These are phyloP conservation scores for Theobroma grandiflorum DNA, from an alignment of 441 rosid genomes.

Conservation along the genomic window DNA sequence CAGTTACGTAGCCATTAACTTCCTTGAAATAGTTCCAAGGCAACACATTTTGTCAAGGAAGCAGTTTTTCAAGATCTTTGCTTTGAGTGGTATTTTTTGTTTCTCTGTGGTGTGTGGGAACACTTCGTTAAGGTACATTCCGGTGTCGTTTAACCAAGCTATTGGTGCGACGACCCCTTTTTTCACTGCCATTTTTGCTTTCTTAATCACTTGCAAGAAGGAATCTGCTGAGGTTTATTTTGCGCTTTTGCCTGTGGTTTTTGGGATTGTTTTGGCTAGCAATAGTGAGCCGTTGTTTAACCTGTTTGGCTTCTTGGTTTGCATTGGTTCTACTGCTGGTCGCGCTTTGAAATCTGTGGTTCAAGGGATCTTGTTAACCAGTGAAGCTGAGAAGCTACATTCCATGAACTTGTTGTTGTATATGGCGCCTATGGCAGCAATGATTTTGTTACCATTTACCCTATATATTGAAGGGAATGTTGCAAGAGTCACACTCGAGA, in stretches of 20 bases:
- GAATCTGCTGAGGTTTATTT: slow-evolving; percentile 86
- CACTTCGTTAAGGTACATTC: slow-evolving; percentile 88
- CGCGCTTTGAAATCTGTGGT: slow-evolving; percentile 97
- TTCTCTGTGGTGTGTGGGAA: slow-evolving; percentile 96
- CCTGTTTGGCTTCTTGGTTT: slow-evolving; percentile 87
- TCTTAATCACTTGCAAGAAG: slow-evolving; percentile 82
- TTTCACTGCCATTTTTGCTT: slow-evolving; percentile 93
- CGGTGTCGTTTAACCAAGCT: slow-evolving; percentile 93
- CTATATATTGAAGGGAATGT: slow-evolving; percentile 95
- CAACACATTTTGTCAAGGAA: slow-evolving; percentile 81
- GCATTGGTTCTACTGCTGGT: slow-evolving; percentile 94
- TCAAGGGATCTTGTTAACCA: slow-evolving; percentile 80
- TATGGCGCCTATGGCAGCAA: slow-evolving; percentile 97
- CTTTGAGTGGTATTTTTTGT: slow-evolving; percentile 83
- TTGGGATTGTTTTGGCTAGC: slow-evolving; percentile 89
- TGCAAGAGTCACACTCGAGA: slow-evolving; percentile 72
- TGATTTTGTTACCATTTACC: slow-evolving; percentile 86
- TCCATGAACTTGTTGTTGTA: slow-evolving; percentile 91
- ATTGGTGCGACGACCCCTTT: slow-evolving; percentile 97
- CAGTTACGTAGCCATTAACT: slow-evolving; percentile 72
- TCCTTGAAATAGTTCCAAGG: slow-evolving; percentile 79
- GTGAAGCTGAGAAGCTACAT: slow-evolving; percentile 93
- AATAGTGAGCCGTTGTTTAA: slow-evolving; percentile 93
- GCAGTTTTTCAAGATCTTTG: slow-evolving; percentile 88
- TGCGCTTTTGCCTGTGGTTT: slow-evolving; percentile 88